Percentiles rank a stretch among this genome's conserved stretches.
phyloP scores from a whole-genome alignment of 2,329 filamentous ascomycete species.

The Aspergillus sp. region DNA sequence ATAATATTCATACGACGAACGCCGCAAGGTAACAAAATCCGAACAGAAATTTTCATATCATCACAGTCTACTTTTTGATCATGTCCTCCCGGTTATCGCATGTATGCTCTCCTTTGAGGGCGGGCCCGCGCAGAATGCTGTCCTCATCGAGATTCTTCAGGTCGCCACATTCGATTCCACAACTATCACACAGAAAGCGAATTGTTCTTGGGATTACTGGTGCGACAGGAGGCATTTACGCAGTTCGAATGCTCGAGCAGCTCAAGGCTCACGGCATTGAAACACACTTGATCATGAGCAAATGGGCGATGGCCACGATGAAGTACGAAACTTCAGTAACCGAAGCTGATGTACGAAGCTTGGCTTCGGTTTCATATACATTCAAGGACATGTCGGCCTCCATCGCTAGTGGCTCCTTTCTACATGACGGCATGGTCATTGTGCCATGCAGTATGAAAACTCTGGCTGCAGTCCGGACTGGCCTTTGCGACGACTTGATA shows the following conservation, averaged over 20 bases:
- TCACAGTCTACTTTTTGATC: too few species aligned
- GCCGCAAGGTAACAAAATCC: too few species aligned
- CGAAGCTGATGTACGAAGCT: slow-evolving; percentile 34
- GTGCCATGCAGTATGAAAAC: slow-evolving; percentile 53
- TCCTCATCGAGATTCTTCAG: too few species aligned
- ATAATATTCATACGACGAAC: too few species aligned
- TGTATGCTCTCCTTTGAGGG: too few species aligned
- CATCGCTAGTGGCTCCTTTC: slow-evolving; percentile 48
- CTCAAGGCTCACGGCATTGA: slow-evolving; percentile 47
- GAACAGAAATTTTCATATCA: too few species aligned
- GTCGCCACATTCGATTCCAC: too few species aligned
- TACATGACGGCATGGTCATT: slow-evolving; percentile 48
- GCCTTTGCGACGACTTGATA: slow-evolving; percentile 48
- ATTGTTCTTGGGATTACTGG: slow-evolving; percentile 53
- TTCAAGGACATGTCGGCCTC: slow-evolving; percentile 48
- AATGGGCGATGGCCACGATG: slow-evolving; percentile 51
- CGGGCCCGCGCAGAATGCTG: too few species aligned
- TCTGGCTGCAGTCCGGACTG: slow-evolving; percentile 42
- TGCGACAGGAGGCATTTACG: slow-evolving; percentile 48
- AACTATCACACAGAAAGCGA: too few species aligned
- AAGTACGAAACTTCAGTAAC: slow-evolving; percentile 49
- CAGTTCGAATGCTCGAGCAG: slow-evolving; percentile 43
- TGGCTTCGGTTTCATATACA: slow-evolving; percentile 42
- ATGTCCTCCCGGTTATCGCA: too few species aligned
- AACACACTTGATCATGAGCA: slow-evolving; percentile 50